These are phyloP conservation scores for Ceratocystis albifundus DNA, from an alignment of 2,329 filamentous ascomycete genomes.

Conservation along the genomic window DNA sequence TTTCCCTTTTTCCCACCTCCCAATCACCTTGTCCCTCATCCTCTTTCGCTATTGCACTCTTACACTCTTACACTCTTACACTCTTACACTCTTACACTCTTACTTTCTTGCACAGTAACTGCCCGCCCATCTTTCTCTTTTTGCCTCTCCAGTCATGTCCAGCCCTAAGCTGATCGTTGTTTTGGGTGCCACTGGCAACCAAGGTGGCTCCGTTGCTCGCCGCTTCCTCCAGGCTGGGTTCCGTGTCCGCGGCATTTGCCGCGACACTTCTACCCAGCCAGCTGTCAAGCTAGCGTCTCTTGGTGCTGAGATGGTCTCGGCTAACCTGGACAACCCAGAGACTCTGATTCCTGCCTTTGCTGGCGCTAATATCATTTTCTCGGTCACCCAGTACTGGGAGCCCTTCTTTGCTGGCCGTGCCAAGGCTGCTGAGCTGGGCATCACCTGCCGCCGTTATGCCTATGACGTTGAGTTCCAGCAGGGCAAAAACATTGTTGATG, in stretches of 20 bases:
- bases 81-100: neutral
- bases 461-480: constrained; percentile 41
- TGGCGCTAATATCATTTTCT: constrained; percentile 42
- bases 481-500: constrained; percentile 45
- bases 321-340: constrained; percentile 34
- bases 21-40: neutral
- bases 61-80: neutral
- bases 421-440: constrained; percentile 31
- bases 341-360: constrained; percentile 34
- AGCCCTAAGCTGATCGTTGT: constrained; percentile 34
- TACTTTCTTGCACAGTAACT: neutral
- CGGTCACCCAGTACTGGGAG: constrained; percentile 46
- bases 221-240: constrained; percentile 35
- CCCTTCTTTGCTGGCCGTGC: constrained; percentile 36
- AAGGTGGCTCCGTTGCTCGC: constrained; percentile 43
- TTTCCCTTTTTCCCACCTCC: neutral
- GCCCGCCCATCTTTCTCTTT: neutral
- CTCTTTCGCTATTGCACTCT: neutral
- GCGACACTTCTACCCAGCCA: constrained; percentile 34
- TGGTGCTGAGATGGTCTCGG: constrained; percentile 37
- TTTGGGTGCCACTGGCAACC: constrained; percentile 39
- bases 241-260: constrained; percentile 39
- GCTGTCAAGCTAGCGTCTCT: constrained; percentile 33
- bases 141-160: constrained; percentile 16
- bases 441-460: constrained; percentile 35